A percentile compares a stretch with the other conserved stretches of the same genome.
These are phyloP conservation scores for Malassezia restricta DNA, from an alignment of 1,284 basidiomycete species.

Conservation along the genomic window DNA sequence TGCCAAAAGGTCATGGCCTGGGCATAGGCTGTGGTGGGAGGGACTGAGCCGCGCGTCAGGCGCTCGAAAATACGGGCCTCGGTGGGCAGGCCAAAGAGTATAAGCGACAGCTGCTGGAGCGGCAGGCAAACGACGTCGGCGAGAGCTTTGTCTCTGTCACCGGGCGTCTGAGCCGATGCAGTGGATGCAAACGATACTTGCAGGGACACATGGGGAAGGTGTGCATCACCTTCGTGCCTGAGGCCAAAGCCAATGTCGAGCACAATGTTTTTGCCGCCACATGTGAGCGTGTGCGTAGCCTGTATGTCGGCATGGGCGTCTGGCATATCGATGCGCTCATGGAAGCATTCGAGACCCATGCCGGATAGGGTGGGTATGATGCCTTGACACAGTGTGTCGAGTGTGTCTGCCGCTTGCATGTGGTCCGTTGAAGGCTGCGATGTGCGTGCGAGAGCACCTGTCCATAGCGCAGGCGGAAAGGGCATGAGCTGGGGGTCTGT, in stretches of 20 bases:
- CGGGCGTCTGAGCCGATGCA: neutral
- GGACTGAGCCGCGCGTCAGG: neutral
- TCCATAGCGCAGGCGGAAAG: slow-evolving; percentile 2
- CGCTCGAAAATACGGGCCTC: neutral
- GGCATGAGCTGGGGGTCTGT: neutral
- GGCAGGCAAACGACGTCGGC: neutral
- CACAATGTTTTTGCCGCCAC: slow-evolving; percentile 13
- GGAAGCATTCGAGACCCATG: slow-evolving; percentile 12
- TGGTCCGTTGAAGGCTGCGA: neutral
- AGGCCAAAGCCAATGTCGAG: slow-evolving; percentile 15
- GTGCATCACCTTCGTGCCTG: neutral
- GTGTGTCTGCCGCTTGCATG: neutral
- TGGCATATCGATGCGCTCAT: slow-evolving; percentile 5
- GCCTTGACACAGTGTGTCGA: slow-evolving; percentile 5
- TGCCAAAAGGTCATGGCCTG: slow-evolving; percentile 3
- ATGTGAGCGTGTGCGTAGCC: slow-evolving; percentile 10
- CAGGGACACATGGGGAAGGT: slow-evolving; percentile 2
- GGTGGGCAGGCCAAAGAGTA: slow-evolving; percentile 1
- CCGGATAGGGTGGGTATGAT: neutral
- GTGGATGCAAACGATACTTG: slow-evolving; percentile 12
- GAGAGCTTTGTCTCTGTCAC: neutral
- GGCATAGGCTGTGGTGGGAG: neutral
- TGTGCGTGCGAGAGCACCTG: neutral
- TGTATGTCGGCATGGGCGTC: neutral
- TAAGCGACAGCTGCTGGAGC: slow-evolving; percentile 6